phyloP scores from a whole-genome alignment of 805 yeast genomes.

The Candida railenensis region DNA sequence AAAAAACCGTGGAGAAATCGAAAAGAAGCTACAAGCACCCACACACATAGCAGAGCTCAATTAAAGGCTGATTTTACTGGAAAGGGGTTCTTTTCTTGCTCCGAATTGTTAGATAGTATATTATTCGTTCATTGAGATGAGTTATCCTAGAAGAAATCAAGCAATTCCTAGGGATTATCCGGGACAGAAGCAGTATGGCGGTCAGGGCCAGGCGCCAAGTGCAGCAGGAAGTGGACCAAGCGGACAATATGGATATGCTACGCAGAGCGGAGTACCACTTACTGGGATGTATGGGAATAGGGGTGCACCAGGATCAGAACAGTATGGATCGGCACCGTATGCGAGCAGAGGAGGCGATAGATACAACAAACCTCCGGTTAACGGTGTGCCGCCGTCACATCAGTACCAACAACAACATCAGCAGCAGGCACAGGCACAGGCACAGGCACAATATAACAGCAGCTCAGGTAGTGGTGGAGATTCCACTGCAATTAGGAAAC shows the following conservation, averaged over 20 bases:
- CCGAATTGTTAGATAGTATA: background rate
- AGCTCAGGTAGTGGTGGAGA: conserved; percentile 3
- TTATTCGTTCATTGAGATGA: conserved; percentile 3
- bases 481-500: conserved; percentile 12
- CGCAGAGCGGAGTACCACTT: background rate
- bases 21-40: too few species aligned
- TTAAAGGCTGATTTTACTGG: too few species aligned
- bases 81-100: background rate
- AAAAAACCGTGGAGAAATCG: too few species aligned
- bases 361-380: too few species aligned
- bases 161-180: background rate
- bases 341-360: too few species aligned
- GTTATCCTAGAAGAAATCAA: conserved; percentile 5
- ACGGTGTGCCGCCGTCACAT: too few species aligned
- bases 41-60: too few species aligned
- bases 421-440: conserved; percentile 7
- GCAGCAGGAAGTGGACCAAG: background rate
- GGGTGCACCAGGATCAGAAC: too few species aligned
- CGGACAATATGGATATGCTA: background rate
- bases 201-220: background rate
- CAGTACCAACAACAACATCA: conserved; percentile 3
- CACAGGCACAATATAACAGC: conserved; percentile 2
- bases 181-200: background rate
- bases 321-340: too few species aligned
- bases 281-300: too few species aligned